Base-by-base conservation (phyloP, 2,329 filamentous ascomycete genomes). In the Xylogone sp. region DNA sequence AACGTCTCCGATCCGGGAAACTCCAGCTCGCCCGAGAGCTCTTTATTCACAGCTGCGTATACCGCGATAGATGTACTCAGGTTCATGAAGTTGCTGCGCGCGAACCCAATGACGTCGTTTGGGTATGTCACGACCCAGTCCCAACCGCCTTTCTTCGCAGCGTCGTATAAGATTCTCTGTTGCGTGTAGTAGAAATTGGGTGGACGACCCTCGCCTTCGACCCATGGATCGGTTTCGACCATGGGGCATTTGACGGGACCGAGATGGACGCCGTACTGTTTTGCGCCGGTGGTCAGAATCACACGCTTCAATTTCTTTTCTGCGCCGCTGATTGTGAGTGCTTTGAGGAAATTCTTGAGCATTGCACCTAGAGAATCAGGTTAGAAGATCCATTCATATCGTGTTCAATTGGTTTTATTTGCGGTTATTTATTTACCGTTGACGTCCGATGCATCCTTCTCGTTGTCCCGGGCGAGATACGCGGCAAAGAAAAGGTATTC, bases 261-360 rank as follows among this genome's bases (percentile, higher is more conserved):
- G 2, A 78, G 68, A 54, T 81, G 77, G 2, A 79, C 74, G 21
- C 76, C 75, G 57, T 79, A 81, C 49, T 81, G 75, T 57, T 80
- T 80, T 31, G 68, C 62, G 1, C 76, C 76, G 0, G 70, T 74
- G 5, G 76, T 73, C 9, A 80, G 66, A 20, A 79, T 61, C 51
- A 80, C 68, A n/a, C 72, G 69, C 56, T 77, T 75, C 44, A 79
- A 57, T 12, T 67, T 64, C 44, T 67, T 66, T 31, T 66, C 62
- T 3, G 70, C 69, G 0, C 71, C 72, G 1, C 69, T 74, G 16
- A 69, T 67, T 1, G 68, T 66, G 8, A 80, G 65, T 0, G 75
- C 74, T 1, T 63, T 50, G 20, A 79, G 65, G 62, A 79, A 78
- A 60, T 75, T 77, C 42, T 65, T 59, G 5, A 79, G 66, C 71